Percentiles rank a stretch among this genome's conserved stretches.
These are phyloP conservation scores for Dipteronia dyeriana DNA, from an alignment of 345 rosid species.

Conservation along the genomic window DNA sequence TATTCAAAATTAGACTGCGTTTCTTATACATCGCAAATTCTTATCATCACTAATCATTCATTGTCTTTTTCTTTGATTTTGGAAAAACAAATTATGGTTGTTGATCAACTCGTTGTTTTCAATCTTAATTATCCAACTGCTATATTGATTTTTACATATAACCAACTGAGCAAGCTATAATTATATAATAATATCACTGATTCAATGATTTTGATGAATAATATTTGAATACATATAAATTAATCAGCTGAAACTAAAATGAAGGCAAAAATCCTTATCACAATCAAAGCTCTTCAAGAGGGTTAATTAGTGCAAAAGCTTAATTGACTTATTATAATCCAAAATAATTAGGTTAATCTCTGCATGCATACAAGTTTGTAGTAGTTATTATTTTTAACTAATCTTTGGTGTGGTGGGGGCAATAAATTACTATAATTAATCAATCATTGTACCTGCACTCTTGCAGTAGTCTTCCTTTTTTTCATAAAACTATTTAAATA, in stretches of 20 bases:
- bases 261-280: neutral
- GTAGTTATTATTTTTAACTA: neutral
- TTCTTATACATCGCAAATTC: neutral
- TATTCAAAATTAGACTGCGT: neutral
- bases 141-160: neutral
- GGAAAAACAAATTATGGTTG: neutral
- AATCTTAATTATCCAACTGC: constrained; percentile 15
- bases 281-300: neutral
- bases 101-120: constrained; percentile 10
- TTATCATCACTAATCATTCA: neutral
- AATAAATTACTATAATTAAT: neutral
- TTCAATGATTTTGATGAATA: neutral
- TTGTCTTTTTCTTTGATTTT: neutral
- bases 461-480: neutral
- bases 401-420: constrained; percentile 3
- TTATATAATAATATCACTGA: neutral
- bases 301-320: neutral
- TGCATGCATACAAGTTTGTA: neutral
- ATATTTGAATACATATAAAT: neutral
- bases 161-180: neutral
- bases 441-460: neutral
- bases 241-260: neutral
- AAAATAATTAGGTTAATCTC: neutral
- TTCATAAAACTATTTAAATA: neutral
- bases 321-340: neutral